These are phyloP conservation scores for Phytopythium aichiense DNA, from an alignment of 352 stramenopile species.

Conservation along the genomic window DNA sequence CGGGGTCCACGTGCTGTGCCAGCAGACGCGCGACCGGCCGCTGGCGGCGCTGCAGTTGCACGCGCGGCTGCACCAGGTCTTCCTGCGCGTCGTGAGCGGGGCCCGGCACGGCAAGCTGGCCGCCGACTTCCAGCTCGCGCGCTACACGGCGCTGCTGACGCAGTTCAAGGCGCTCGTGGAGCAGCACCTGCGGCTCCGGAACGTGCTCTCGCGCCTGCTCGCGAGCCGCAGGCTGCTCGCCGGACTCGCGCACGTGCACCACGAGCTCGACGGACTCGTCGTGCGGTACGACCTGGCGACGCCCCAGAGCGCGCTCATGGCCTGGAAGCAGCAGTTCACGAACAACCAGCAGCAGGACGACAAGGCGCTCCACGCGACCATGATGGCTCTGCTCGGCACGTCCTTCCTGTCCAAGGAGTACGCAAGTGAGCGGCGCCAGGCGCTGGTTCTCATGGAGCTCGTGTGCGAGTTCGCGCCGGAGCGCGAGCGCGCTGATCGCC, in stretches of 20 bases:
- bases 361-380: constrained; percentile 47
- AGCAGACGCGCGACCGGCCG: constrained; percentile 39
- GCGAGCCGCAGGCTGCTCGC: constrained; percentile 46
- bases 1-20: constrained; percentile 33
- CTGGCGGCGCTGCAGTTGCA: constrained; percentile 40
- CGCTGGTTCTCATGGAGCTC: constrained; percentile 51
- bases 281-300: constrained; percentile 24
- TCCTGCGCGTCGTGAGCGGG: constrained; percentile 33
- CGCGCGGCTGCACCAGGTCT: constrained; percentile 40
- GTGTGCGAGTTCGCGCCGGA: constrained; percentile 46
- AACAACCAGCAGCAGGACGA: constrained; percentile 53
- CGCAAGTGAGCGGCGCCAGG: constrained; percentile 38
- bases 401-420: constrained; percentile 63
- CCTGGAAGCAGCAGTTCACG: constrained; percentile 46
- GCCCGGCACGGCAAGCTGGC: constrained; percentile 21
- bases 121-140: constrained; percentile 20
- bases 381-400: constrained; percentile 41
- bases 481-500: constrained; percentile 17
- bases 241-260: constrained; percentile 27
- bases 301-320: constrained; percentile 23
- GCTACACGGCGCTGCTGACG: constrained; percentile 42
- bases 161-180: constrained; percentile 35
- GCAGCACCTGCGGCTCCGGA: constrained; percentile 35
- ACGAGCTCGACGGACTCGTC: constrained; percentile 36
- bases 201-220: constrained; percentile 29